These are phyloP conservation scores for Calonectria hongkongensis DNA, from an alignment of 2,329 filamentous ascomycete genomes.

Conservation along the genomic window DNA sequence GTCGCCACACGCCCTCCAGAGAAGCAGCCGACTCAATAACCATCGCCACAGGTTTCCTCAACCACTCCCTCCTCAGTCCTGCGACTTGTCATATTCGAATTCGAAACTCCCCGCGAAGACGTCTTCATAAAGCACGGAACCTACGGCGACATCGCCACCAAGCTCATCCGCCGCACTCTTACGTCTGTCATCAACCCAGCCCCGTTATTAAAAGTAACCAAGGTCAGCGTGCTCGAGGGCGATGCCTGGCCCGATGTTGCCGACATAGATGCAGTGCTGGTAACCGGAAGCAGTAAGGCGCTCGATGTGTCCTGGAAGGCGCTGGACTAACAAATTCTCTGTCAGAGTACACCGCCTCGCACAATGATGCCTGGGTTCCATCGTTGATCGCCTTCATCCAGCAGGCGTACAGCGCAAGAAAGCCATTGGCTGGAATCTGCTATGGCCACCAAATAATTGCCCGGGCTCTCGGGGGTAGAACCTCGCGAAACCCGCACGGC, in stretches of 20 bases:
- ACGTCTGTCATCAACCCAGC: neutral
- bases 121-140: conserved; percentile 39
- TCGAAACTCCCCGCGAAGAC: conserved; percentile 34
- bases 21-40: neutral
- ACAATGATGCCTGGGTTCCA: conserved; percentile 40
- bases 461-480: conserved; percentile 41
- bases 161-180: conserved; percentile 31
- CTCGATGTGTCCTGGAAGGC: neutral
- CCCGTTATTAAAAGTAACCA: conserved; percentile 30
- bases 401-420: conserved; percentile 26
- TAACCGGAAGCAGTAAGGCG: conserved; percentile 43
- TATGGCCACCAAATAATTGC: conserved; percentile 48
- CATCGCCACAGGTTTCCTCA: conserved; percentile 2
- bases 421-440: conserved; percentile 44
- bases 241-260: conserved; percentile 30
- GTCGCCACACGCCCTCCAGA: neutral
- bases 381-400: conserved; percentile 34
- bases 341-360: conserved; percentile 36
- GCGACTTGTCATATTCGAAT: conserved; percentile 42
- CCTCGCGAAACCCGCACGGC: conserved; percentile 33
- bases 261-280: conserved; percentile 40
- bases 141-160: conserved; percentile 42
- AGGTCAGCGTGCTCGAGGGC: conserved; percentile 22
- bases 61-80: conserved; percentile 21
- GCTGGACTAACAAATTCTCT: neutral